These are phyloP conservation scores for Funneliformis caledonium DNA, from an alignment of 371 early-diverging fungal genomes.

Conservation along the genomic window DNA sequence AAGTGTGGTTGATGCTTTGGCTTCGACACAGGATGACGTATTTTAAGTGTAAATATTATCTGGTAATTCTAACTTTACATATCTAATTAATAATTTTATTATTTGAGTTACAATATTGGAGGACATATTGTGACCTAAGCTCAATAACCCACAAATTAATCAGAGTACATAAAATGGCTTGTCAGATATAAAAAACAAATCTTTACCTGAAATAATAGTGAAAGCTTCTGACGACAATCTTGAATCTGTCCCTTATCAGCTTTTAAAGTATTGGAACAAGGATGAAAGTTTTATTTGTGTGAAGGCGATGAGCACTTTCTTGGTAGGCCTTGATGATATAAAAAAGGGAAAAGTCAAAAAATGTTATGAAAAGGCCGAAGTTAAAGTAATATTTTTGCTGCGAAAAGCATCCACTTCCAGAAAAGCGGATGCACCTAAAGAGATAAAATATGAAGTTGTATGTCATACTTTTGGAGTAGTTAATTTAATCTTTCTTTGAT, in stretches of 20 bases:
- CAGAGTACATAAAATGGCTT: constrained; percentile 75
- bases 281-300: constrained; percentile 87
- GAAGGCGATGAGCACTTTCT: constrained; percentile 67
- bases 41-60: constrained; percentile 61
- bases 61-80: neutral
- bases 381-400: constrained; percentile 60
- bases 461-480: constrained; percentile 4
- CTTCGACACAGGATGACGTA: constrained; percentile 82
- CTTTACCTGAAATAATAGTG: constrained; percentile 72
- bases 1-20: constrained; percentile 82
- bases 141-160: constrained; percentile 94
- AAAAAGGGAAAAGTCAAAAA: constrained; percentile 89
- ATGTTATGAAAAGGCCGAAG: constrained; percentile 81
- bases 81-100: neutral
- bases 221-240: constrained; percentile 87
- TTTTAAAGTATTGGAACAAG: constrained; percentile 89
- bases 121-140: constrained; percentile 69
- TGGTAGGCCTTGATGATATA: constrained; percentile 86
- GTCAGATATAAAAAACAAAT: constrained; percentile 76
- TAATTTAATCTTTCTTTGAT: neutral
- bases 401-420: constrained; percentile 47
- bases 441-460: constrained; percentile 40
- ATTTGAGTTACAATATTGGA: constrained; percentile 59
- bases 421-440: constrained; percentile 32
- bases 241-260: constrained; percentile 84